Base-by-base conservation (phyloP, 1,139 yeast genomes). In the Lodderomyces pseudojiufengensis region DNA sequence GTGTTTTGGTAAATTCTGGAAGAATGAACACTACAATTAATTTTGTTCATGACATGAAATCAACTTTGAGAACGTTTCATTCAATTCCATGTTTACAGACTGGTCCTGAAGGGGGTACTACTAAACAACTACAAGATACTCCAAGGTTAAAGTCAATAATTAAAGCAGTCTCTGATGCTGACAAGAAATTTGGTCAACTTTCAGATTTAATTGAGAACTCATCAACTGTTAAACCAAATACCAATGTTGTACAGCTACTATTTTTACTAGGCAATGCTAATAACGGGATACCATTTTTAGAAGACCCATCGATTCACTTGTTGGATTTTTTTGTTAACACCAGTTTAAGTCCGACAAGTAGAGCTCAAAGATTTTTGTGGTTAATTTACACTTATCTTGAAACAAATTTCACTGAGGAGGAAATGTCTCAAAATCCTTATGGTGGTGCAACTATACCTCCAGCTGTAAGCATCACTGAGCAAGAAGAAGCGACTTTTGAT, bases 41-140 rank as follows among this genome's bases (percentile, higher is more conserved):
- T 59, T 92, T 90, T 55, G 95, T 87, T 38, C 88, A 95, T n/a
- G 97, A 88, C 54, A 90, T 90, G 97, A 82, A 88, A 47, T 87
- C 96, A 1, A 92, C 90, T 44, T 69, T 90, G 47, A 70, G 97
- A 49, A 90, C 97, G 0, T 92, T 84, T 54, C 97, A 90, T 58
- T 84, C 95, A 10, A 86, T 92, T 26, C 98, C 98, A 1, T 79
- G 90, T 5, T 67, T 92, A 36, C 97, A 92, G 55, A 78, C 82
- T 2, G 77, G 76, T 44, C 76, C 83, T 9, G 61, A 61, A 36
- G 57, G 67, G 30, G 72, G 70, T 0, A 59, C 63, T 8, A 70
- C 80, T 33, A 86, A 84, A 54, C 94, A 88, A 38, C 66, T 92
- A 29, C 97, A 92, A 59, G 98, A 92, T 56, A 94, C 97, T 0